Percentiles rank a stretch among this genome's conserved stretches.
These are phyloP conservation scores for Tylopilus sp. DNA, from an alignment of 768 basidiomycete genomes.

Conservation along the genomic window DNA sequence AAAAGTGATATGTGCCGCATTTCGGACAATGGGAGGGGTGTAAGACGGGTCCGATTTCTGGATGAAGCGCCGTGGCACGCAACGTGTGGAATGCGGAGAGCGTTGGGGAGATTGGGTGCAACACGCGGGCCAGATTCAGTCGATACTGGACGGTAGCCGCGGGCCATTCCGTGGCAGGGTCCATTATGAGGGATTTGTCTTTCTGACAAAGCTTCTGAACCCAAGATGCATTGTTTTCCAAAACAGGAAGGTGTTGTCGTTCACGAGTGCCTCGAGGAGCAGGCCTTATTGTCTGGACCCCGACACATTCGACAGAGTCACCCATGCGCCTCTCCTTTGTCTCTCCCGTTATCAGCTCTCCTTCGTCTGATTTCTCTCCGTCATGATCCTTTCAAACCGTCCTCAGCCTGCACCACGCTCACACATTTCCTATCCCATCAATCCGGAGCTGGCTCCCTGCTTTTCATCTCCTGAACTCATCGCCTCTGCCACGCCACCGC, in stretches of 20 bases:
- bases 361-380: slow-evolving; percentile 4
- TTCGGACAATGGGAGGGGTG: slow-evolving; percentile 39
- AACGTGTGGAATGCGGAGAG: slow-evolving; percentile 63
- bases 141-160: slow-evolving; percentile 41
- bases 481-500: slow-evolving; percentile 31
- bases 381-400: slow-evolving; percentile 27
- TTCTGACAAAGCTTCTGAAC: too few relatives aligned
- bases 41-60: slow-evolving; percentile 23
- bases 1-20: slow-evolving; percentile 52
- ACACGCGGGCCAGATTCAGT: slow-evolving; percentile 43
- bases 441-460: slow-evolving; percentile 29
- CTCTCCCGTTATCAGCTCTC: slow-evolving; percentile 7
- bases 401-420: slow-evolving; percentile 16
- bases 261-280: slow-evolving; percentile 2
- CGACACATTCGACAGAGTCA: slow-evolving; percentile 4
- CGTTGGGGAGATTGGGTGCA: slow-evolving; percentile 50
- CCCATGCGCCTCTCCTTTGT: slow-evolving; percentile 11
- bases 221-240: slow-evolving; percentile 18
- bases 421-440: slow-evolving; percentile 7
- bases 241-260: slow-evolving; percentile 26
- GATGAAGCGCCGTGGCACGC: slow-evolving; percentile 34
- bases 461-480: slow-evolving; percentile 14
- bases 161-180: neutral
- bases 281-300: slow-evolving; percentile 17
- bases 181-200: neutral